Conservation (phyloP, 306 rosid species). For the Bauhinia variegata region DNA sequence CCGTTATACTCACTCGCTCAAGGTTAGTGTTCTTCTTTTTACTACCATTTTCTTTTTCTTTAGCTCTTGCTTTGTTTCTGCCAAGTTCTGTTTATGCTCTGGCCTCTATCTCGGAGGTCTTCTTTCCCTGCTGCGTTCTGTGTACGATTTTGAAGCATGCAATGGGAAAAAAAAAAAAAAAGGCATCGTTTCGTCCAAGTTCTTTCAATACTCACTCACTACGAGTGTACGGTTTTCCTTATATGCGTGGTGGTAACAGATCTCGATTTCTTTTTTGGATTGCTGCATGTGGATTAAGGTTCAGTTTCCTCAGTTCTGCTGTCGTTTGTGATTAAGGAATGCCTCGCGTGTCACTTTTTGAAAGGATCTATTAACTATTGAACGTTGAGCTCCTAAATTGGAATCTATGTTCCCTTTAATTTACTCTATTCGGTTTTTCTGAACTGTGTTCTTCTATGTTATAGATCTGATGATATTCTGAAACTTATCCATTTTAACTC, state of each 20-base stretch:
- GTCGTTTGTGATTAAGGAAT: not conserved
- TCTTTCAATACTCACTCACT: no score
- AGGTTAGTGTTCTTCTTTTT: slow-evolving; percentile 31
- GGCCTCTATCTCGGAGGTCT: not conserved
- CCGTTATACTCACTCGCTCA: slow-evolving; percentile 32
- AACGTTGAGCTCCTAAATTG: slow-evolving; percentile 11
- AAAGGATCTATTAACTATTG: not conserved
- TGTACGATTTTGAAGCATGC: not conserved
- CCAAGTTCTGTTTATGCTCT: not conserved
- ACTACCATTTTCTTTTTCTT: not conserved
- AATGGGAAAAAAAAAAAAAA: no score
- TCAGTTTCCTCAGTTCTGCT: not conserved
- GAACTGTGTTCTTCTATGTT: slow-evolving; percentile 2
- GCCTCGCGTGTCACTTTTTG: not conserved
- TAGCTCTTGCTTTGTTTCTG: no score
- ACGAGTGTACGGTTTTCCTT: no score
- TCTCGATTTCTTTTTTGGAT: slow-evolving; percentile 5
- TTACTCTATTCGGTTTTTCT: not conserved
- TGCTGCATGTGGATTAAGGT: not conserved
- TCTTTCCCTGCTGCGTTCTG: not conserved
- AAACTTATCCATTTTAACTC: not conserved
- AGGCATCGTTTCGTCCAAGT: not conserved
- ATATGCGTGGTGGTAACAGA: not conserved
- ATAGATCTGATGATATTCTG: slow-evolving; percentile 28
- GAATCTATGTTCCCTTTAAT: slow-evolving; percentile 2